These are phyloP conservation scores for Agapanthus africanus DNA, from an alignment of 106 monocot genomes.

Conservation along the genomic window DNA sequence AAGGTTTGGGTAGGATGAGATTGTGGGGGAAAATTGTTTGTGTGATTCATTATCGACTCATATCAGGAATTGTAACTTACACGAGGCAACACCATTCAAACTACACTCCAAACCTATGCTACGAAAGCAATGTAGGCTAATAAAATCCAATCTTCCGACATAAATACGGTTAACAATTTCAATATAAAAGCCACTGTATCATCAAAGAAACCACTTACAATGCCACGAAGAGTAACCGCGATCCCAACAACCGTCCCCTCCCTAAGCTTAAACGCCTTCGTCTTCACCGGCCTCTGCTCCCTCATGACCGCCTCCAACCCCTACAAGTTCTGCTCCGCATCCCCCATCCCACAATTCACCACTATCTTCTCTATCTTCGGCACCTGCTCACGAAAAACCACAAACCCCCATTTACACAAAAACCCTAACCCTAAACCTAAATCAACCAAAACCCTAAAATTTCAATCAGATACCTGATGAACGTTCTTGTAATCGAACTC, in stretches of 20 bases:
- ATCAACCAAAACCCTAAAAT: no score
- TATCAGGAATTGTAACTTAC: no score
- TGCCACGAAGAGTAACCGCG: slow-evolving; percentile 78
- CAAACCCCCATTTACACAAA: background rate
- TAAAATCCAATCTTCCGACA: no score
- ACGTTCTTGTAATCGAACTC: slow-evolving; percentile 82
- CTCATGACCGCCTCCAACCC: slow-evolving; percentile 80
- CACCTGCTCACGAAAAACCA: slow-evolving; percentile 36
- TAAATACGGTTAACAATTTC: no score
- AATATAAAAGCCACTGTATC: no score
- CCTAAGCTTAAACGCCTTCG: slow-evolving; percentile 79
- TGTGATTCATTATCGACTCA: no score
- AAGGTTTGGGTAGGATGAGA: no score
- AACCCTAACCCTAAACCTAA: no score
- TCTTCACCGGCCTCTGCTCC: slow-evolving; percentile 88
- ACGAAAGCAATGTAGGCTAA: no score
- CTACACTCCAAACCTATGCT: no score
- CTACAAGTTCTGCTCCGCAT: slow-evolving; percentile 84
- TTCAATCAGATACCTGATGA: slow-evolving; percentile 65
- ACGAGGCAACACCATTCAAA: no score
- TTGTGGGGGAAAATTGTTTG: no score
- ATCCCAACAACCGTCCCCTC: slow-evolving; percentile 79
- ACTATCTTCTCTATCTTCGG: slow-evolving; percentile 88
- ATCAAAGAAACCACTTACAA: slow-evolving; percentile 35
- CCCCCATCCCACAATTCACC: slow-evolving; percentile 95